Conservation (phyloP, 2,329 filamentous ascomycete genomes). For the Capronia coronata region DNA sequence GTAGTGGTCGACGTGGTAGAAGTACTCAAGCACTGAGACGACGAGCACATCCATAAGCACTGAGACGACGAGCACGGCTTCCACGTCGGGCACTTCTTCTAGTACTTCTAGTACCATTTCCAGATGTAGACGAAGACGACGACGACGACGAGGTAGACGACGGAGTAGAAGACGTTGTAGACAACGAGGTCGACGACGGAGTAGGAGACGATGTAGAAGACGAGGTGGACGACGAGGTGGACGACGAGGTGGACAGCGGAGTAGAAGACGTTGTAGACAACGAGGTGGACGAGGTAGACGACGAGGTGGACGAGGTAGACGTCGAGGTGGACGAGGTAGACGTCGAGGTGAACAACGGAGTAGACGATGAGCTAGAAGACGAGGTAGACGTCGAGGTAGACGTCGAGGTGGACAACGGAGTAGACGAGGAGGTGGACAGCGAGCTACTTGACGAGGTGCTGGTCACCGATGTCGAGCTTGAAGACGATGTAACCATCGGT, state of each 20-base stretch:
- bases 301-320: conserved; percentile 5
- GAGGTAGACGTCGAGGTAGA: neutral
- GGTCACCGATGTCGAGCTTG: neutral
- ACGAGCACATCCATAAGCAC: too few relatives aligned
- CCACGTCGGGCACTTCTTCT: too few relatives aligned
- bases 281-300: conserved; percentile 4
- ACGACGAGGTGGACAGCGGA: too few relatives aligned
- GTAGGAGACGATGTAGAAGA: conserved; percentile 4
- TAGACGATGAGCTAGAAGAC: conserved; percentile 5
- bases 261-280: conserved; percentile 4
- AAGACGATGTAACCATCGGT: neutral
- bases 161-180: conserved; percentile 4
- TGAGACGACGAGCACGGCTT: too few relatives aligned
- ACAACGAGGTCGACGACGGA: conserved; percentile 3
- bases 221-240: too few relatives aligned
- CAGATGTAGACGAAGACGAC: too few relatives aligned
- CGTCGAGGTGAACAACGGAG: conserved; percentile 4
- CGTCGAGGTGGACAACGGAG: too few relatives aligned
- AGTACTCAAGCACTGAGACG: too few relatives aligned
- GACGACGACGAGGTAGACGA: too few relatives aligned
- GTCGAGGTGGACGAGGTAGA: conserved; percentile 5
- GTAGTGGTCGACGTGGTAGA: neutral
- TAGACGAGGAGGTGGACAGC: neutral
- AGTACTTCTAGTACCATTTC: too few relatives aligned
- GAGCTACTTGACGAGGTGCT: neutral